Percentiles rank a stretch among this genome's conserved stretches.
Conservation (phyloP, 495 filamentous ascomycete species). For the Penicillium robsamsonii region DNA sequence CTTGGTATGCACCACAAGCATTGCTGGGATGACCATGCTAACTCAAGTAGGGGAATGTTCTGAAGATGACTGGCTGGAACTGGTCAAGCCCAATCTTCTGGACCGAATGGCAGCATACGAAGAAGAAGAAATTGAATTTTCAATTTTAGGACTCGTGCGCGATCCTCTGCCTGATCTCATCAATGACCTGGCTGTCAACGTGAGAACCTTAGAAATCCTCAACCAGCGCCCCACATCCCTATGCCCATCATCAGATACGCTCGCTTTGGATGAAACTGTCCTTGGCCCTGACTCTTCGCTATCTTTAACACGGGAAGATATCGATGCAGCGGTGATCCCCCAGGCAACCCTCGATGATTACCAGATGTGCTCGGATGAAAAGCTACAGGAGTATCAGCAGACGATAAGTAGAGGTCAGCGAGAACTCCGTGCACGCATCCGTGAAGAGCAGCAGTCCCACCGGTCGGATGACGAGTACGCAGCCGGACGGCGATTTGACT, state of each 20-base stretch:
- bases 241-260: neutral
- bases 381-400: slow-evolving; percentile 29
- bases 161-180: slow-evolving; percentile 49
- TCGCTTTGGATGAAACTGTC: slow-evolving; percentile 23
- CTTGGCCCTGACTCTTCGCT: slow-evolving; percentile 35
- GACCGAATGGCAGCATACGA: slow-evolving; percentile 53
- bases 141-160: slow-evolving; percentile 51
- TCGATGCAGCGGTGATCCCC: slow-evolving; percentile 32
- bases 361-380: slow-evolving; percentile 19
- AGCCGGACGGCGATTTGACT: slow-evolving; percentile 46
- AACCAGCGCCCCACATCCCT: slow-evolving; percentile 31
- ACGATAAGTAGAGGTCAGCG: slow-evolving; percentile 35
- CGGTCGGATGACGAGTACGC: slow-evolving; percentile 47
- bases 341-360: slow-evolving; percentile 17
- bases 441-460: slow-evolving; percentile 42
- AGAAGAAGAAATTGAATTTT: slow-evolving; percentile 57
- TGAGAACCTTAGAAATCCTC: slow-evolving; percentile 40
- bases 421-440: slow-evolving; percentile 37
- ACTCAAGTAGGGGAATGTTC: slow-evolving; percentile 33
- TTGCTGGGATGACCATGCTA: slow-evolving; percentile 1
- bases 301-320: slow-evolving; percentile 30
- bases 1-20: slow-evolving; percentile 53
- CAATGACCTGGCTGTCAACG: slow-evolving; percentile 44
- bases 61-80: slow-evolving; percentile 49
- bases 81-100: slow-evolving; percentile 46